phyloP scores from a whole-genome alignment of 176 grass and related monocot species.

The Areca catechu region DNA sequence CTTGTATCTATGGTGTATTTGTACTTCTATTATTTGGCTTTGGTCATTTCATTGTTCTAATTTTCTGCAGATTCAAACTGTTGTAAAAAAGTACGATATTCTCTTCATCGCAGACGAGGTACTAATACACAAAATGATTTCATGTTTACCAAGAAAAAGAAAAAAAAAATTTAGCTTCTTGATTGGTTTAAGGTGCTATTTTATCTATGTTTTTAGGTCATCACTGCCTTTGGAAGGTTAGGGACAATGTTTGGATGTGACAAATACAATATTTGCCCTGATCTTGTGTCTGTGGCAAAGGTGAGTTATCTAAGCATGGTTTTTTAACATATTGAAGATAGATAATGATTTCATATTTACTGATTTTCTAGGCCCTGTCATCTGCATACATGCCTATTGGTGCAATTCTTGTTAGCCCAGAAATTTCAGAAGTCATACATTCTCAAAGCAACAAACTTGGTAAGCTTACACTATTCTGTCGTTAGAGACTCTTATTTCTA shows the following conservation, averaged over 20 bases:
- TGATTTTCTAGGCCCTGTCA: conserved; percentile 70
- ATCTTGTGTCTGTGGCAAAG: conserved; percentile 86
- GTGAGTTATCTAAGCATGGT: conserved; percentile 18
- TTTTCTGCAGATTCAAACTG: conserved; percentile 60
- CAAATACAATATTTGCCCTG: conserved; percentile 76
- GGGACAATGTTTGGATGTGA: conserved; percentile 95
- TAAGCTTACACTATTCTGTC: conserved; percentile 19
- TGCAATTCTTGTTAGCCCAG: conserved; percentile 76
- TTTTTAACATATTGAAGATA: neutral
- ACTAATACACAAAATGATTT: neutral
- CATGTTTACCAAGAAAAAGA: neutral
- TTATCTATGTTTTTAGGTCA: conserved; percentile 50
- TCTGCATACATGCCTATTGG: conserved; percentile 89
- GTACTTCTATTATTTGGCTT: too few species aligned
- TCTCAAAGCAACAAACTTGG: conserved; percentile 97
- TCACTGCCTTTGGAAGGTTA: conserved; percentile 96
- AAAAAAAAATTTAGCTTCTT: conserved; percentile 4
- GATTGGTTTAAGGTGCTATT: neutral
- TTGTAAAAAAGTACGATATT: conserved; percentile 93
- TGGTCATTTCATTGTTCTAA: neutral
- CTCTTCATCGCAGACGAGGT: conserved; percentile 99
- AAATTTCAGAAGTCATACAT: conserved; percentile 82
- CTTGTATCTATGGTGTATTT: too few species aligned
- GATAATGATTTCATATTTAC: neutral
- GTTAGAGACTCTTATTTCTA: too few species aligned